Conservation (phyloP, 768 basidiomycete species). For the Stropharia rugosoannulata region DNA sequence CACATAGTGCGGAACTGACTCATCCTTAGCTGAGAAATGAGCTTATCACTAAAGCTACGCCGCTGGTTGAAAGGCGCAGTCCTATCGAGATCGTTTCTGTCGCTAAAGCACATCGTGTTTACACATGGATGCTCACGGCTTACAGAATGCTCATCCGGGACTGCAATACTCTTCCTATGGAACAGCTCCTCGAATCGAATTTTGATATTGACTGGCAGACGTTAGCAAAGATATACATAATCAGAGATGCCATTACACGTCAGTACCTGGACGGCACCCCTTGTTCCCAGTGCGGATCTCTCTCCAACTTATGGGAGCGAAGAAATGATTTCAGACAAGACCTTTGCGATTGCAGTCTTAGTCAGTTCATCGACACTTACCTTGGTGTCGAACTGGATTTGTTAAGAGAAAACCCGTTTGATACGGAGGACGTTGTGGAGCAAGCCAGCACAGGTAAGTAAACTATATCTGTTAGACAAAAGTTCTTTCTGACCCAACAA, state of each 20-base stretch:
- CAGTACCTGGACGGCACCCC: neutral
- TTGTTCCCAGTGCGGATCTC: neutral
- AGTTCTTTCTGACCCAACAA: too few relatives aligned
- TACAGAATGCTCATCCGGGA: neutral
- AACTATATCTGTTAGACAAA: too few relatives aligned
- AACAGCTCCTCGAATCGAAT: neutral
- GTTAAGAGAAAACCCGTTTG: neutral
- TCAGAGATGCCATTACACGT: neutral
- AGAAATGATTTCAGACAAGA: neutral
- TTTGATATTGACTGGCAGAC: constrained; percentile 2
- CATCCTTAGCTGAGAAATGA: neutral
- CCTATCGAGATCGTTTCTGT: neutral
- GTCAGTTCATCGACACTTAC: neutral
- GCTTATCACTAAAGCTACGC: neutral
- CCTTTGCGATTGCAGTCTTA: neutral
- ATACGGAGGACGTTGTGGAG: neutral
- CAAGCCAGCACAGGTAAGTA: too few relatives aligned
- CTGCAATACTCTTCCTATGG: neutral
- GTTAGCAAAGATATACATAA: neutral
- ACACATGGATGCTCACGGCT: neutral
- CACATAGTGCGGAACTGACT: too few relatives aligned
- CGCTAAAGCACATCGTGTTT: neutral
- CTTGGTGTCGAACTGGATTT: neutral
- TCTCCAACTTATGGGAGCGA: neutral
- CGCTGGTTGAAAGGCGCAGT: neutral